Evolutionary conservation across 2,329 filamentous ascomycete species (phyloP), one percentile per base, ranked within the genome.

Genomic region (Scytalidium lignicola): DNA sequence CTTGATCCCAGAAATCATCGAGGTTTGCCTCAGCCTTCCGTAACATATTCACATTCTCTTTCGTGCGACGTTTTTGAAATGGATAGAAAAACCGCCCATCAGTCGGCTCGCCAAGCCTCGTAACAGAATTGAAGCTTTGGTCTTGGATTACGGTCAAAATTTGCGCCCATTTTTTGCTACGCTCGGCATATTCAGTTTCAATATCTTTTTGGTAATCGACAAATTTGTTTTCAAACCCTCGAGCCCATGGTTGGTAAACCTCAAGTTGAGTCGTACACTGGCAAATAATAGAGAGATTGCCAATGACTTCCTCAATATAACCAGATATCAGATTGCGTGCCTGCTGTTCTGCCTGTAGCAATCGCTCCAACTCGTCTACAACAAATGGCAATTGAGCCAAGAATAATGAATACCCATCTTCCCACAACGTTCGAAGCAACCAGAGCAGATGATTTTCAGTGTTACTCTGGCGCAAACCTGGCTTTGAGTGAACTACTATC

Each of bases 11-110:
- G 49, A 78, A 73, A 0, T 43, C 48, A 54, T 79, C 76, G 3
- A 82, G 64, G 21, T 70, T 65, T 0, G 40, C 21, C 60, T 83
- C 78, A 0, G 78, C 75, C 1, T 42, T 53, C 9, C 70, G 67
- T 60, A 81, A 66, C 0, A 60, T 58, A 4, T 71, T 66, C 0
- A 72, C 65, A 17, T 68, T 79, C 12, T 71, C 68, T 47, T 67
- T 67, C 2, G 65, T 79, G 2, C 69, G 68, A 9, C 67, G 71
- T 54, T 74, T 78, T 2, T 73, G 66, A 4, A 67, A 67, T 45
- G 72, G 78, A 67, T 71, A 81, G 40, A 52, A 50, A 62, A 60
- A 60, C 7, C 48, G 44, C 13, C 47, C 50, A 20, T 54, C 45
- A 3, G 39, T 47, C 9, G 56, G 56, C 10, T 26, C 29, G 3